Evolutionary conservation across 441 rosid genomes (phyloP), one percentile per base, ranked within the genome.

Genomic region (Populus tomentosa): DNA sequence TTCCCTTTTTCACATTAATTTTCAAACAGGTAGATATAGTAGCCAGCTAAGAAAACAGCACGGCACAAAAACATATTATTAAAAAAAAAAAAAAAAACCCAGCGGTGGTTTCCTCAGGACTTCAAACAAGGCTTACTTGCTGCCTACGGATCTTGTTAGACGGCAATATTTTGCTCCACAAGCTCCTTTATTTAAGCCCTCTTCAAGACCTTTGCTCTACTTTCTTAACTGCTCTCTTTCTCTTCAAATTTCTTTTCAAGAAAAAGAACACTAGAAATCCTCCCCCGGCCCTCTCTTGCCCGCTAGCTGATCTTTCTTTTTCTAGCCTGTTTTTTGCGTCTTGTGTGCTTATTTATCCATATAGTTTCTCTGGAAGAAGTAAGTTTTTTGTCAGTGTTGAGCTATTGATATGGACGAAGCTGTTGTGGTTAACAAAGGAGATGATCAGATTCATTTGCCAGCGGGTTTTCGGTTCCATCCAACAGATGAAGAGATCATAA

Each of bases 381-480:
- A 2, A 50, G 13, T 21, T n/a, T 20, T n/a, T 36, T 24, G 18
- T 26, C 56, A 18, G 62, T 62, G 72, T 68, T 26, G 62, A 61
- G 18, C 5, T 16, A 10, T 32, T 46, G 40, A 30, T 9, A 84
- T 89, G 90, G 94, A 88, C 77, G 92, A 85, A 23, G 84, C 88
- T 6, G 20, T 78, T 20, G 89, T 82, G 38, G 72, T 82, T 69
- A 85, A 87, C 82, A 84, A 81, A 73, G 91, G 75, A 40, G 92
- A 86, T 21, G 93, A 88, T 66, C 72, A 84, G 24, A 77, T 87
- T 8, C 91, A 90, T 80, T 85, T 96, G 80, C 99, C 99, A 0
- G 98, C 99, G 0, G 99, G 99, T 13, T 96, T 94, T 71, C 85
- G 98, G 14, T 96, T 96, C 85, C 98, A 96, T 65, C 99, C 99